Base-by-base conservation (phyloP, 192 early-diverging fungal genomes). In the Geranomyces michiganensis region DNA sequence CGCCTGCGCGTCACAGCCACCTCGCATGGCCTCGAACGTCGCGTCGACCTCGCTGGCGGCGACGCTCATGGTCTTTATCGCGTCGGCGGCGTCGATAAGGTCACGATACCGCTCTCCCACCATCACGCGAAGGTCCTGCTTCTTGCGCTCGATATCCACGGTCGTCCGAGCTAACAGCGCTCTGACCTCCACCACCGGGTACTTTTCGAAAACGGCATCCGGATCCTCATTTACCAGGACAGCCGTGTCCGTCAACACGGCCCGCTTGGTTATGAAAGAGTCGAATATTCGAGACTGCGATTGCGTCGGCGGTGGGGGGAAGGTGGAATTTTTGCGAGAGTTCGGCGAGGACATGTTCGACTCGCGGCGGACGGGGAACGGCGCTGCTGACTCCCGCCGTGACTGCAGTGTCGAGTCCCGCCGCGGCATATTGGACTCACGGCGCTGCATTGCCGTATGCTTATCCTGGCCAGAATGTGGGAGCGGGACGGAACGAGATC, bases 21-120 rank as follows among this genome's bases (percentile, higher is more conserved):
- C 71, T 31, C 84, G 80, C 80, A 92, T 86, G 1, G 70, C 58
- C n/a, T 79, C 65, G 29, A 94, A 82, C 17, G 83, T 85, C 41
- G 65, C 68, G 65, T 87, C 77, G 49, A 94, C 76, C 30, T 73
- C 44, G 7, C 76, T 60, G 12, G 90, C 81, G 22, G 81, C 83
- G 21, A 80, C 73, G 47, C 81, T 81, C 93, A 95, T 95, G 17
- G 79, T 67, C 13, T 85, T 81, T 30, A 95, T 93, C 45, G 89
- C 81, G 66, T 95, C 92, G 4, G 93, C 91, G 0, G 93, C 92
- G 26, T 89, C 87, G 51, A 95, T 92, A 48, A 95, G 68, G 66
- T 95, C 93, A n/a, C 90, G 79, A 68, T 95, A 95, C 27, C 91
- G 81, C 67, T 94, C 92, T 21, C 92, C 93, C 62, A 94, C 93